These are phyloP conservation scores for Venturia carpophila DNA, from an alignment of 2,329 filamentous ascomycete species.

Conservation along the genomic window DNA sequence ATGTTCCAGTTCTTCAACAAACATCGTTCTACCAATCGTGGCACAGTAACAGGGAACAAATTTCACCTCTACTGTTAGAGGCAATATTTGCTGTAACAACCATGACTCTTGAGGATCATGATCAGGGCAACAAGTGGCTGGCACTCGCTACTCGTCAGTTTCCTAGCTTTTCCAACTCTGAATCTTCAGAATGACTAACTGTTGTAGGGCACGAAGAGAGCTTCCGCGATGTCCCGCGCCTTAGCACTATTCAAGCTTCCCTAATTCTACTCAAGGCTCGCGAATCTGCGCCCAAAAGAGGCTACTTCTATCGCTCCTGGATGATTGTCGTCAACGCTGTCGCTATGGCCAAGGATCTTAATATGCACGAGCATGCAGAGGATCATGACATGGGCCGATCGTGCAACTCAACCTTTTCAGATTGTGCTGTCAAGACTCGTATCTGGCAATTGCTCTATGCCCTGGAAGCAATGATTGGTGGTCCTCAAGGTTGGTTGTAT, in stretches of 20 bases:
- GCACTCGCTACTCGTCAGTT: conserved; percentile 73
- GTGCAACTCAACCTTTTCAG: conserved; percentile 62
- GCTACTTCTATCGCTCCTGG: conserved; percentile 96
- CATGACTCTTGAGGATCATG: conserved; percentile 71
- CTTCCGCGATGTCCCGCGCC: conserved; percentile 82
- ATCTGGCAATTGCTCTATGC: conserved; percentile 86
- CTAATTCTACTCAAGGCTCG: conserved; percentile 83
- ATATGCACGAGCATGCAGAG: conserved; percentile 77
- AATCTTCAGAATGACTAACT: conserved; percentile 16
- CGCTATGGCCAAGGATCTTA: conserved; percentile 86
- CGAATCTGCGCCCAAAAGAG: conserved; percentile 83
- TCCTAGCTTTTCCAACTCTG: not conserved
- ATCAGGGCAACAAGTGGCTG: conserved; percentile 86
- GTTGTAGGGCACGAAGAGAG: conserved; percentile 73
- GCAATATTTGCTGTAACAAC: conserved; percentile 86
- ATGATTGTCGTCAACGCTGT: conserved; percentile 89
- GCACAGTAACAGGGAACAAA: conserved; percentile 70
- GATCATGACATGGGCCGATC: conserved; percentile 63
- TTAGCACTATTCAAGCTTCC: conserved; percentile 87
- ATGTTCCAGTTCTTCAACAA: conserved; percentile 82
- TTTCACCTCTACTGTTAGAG: conserved; percentile 83
- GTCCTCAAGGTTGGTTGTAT: conserved; percentile 65
- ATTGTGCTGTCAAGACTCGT: conserved; percentile 76
- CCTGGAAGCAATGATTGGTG: conserved; percentile 87
- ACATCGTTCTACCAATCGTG: conserved; percentile 80